Evolutionary conservation across 164 flowering plant species (phyloP).

Genomic region (Protea cynaroides): DNA sequence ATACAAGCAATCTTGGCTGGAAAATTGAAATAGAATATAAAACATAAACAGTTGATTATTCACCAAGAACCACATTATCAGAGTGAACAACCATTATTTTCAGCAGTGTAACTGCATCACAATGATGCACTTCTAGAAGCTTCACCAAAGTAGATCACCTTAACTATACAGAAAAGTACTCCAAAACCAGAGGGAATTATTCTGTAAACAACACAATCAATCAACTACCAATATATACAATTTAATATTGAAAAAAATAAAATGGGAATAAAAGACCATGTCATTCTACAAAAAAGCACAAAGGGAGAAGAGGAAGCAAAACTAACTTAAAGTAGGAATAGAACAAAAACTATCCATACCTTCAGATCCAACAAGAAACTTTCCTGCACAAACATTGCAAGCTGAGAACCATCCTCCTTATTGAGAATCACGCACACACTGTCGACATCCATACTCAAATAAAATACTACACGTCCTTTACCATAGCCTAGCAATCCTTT

Average conservation of each 20-base stretch:
- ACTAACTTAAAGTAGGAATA: background rate
- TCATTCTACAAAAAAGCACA: background rate
- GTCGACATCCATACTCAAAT: slow-evolving; percentile 76
- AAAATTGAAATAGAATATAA: too few species aligned
- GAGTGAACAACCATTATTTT: too few species aligned
- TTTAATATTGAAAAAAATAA: background rate
- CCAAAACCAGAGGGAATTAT: background rate
- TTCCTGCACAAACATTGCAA: slow-evolving; percentile 95
- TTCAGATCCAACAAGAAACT: slow-evolving; percentile 76
- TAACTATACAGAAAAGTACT: background rate
- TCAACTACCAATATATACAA: too few species aligned
- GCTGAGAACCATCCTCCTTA: slow-evolving; percentile 94
- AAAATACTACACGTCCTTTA: slow-evolving; percentile 83
- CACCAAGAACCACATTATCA: too few species aligned
- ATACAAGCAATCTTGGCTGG: too few species aligned
- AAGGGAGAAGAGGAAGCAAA: background rate
- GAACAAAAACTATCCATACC: slow-evolving; percentile 29
- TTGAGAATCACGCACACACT: slow-evolving; percentile 84
- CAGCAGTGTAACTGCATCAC: too few species aligned
- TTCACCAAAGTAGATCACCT: background rate
- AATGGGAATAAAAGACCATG: background rate
- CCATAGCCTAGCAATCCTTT: slow-evolving; percentile 93
- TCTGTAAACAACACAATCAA: too few species aligned
- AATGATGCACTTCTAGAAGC: too few species aligned
- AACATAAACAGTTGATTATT: too few species aligned